These are phyloP conservation scores for Smittium culicis DNA, from an alignment of 371 early-diverging fungal genomes.

Conservation along the genomic window DNA sequence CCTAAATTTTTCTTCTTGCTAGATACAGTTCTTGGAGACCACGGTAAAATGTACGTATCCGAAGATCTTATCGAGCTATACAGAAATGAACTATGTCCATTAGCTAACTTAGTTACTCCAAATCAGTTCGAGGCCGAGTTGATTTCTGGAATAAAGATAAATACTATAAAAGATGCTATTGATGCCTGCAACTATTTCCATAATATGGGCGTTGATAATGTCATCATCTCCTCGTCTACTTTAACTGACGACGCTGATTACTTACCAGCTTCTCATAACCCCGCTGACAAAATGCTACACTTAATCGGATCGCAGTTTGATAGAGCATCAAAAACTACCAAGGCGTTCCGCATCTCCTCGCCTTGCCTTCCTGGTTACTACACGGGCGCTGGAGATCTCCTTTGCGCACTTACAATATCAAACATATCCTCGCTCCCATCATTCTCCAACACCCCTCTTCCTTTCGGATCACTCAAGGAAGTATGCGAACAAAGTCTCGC, in stretches of 20 bases:
- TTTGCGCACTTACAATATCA: slow-evolving; percentile 60
- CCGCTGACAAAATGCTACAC: slow-evolving; percentile 11
- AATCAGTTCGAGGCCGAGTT: slow-evolving; percentile 84
- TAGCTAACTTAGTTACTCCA: slow-evolving; percentile 72
- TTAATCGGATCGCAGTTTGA: slow-evolving; percentile 24
- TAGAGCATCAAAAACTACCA: slow-evolving; percentile 11
- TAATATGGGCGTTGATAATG: slow-evolving; percentile 43
- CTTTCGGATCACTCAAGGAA: slow-evolving; percentile 17
- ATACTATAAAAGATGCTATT: slow-evolving; percentile 34
- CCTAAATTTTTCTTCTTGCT: slow-evolving; percentile 46
- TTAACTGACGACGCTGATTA: slow-evolving; percentile 13
- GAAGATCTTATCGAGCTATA: slow-evolving; percentile 66
- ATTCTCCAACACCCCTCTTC: not conserved
- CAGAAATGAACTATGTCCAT: slow-evolving; percentile 41
- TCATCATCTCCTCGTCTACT: slow-evolving; percentile 56
- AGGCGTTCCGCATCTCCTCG: slow-evolving; percentile 51
- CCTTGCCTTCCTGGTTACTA: slow-evolving; percentile 62
- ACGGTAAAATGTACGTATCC: slow-evolving; percentile 69
- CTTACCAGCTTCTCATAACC: not conserved
- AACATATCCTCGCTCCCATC: slow-evolving; percentile 16
- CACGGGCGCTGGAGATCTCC: slow-evolving; percentile 87
- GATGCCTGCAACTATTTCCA: slow-evolving; percentile 50
- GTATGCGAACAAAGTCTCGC: slow-evolving; percentile 46
- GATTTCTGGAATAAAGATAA: slow-evolving; percentile 47
- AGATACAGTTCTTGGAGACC: slow-evolving; percentile 91